A percentile compares a stretch with the other conserved stretches of the same genome.
Evolutionary conservation across 1,139 yeast genomes (phyloP).

Genomic region (Hansenula lynferdii): DNA sequence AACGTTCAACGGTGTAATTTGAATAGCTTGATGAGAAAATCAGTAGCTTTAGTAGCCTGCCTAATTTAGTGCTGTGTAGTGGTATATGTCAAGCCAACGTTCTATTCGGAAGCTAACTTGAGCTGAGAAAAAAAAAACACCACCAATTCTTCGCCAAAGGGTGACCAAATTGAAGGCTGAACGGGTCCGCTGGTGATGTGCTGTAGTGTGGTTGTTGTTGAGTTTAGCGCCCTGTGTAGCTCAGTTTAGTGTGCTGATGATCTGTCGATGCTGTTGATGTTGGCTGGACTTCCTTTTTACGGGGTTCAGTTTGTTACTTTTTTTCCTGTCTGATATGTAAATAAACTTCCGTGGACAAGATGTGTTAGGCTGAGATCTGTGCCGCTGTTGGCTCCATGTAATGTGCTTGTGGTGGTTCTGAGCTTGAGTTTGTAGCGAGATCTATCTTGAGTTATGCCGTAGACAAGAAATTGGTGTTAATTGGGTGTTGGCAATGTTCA

Average conservation of each 20-base stretch:
- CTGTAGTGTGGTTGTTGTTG: neutral
- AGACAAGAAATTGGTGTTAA: no score
- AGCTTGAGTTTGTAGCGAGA: no score
- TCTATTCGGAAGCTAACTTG: neutral
- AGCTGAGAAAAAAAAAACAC: neutral
- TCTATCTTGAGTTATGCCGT: no score
- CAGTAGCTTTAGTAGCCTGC: no score
- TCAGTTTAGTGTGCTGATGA: neutral
- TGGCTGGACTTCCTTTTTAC: neutral
- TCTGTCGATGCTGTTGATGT: neutral
- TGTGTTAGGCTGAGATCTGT: neutral
- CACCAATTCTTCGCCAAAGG: neutral
- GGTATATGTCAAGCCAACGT: no score
- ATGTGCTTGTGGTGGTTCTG: neutral
- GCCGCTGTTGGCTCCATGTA: neutral
- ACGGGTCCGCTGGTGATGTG: neutral
- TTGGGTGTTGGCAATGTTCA: no score
- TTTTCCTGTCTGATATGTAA: constrained; percentile 1
- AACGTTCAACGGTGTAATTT: no score
- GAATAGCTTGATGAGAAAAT: no score
- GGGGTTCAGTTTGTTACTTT: neutral
- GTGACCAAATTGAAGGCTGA: neutral
- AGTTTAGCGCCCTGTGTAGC: neutral
- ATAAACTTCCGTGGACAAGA: neutral
- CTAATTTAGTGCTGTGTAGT: no score